phyloP scores from a whole-genome alignment of 805 yeast species.

The Pichia exigua region DNA sequence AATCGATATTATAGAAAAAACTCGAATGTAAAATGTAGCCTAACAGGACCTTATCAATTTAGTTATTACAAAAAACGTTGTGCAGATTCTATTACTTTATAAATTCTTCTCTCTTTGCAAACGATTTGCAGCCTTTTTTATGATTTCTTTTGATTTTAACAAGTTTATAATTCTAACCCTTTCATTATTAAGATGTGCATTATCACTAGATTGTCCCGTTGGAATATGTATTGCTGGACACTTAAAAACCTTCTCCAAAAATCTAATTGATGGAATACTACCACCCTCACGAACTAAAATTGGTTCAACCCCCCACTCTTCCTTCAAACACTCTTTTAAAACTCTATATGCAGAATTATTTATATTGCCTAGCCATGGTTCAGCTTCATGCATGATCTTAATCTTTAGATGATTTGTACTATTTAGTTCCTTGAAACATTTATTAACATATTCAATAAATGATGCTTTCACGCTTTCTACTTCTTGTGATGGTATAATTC shows the following conservation, averaged over 20 bases:
- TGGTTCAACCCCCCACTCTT: slow-evolving; percentile 78
- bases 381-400: slow-evolving; percentile 73
- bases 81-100: not conserved
- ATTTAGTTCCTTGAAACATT: slow-evolving; percentile 40
- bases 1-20: not conserved
- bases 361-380: slow-evolving; percentile 94
- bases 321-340: slow-evolving; percentile 50
- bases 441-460: slow-evolving; percentile 39
- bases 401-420: slow-evolving; percentile 58
- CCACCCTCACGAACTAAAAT: slow-evolving; percentile 93
- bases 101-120: slow-evolving; percentile 20
- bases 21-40: not conserved
- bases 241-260: slow-evolving; percentile 67
- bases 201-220: slow-evolving; percentile 91
- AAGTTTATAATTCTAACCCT: slow-evolving; percentile 71
- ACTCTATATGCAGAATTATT: slow-evolving; percentile 64
- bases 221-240: slow-evolving; percentile 96
- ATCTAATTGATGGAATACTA: slow-evolving; percentile 84
- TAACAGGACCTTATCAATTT: not conserved
- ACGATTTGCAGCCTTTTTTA: slow-evolving; percentile 44
- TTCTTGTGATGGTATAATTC: slow-evolving; percentile 87
- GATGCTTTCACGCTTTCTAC: slow-evolving; percentile 46
- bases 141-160: slow-evolving; percentile 61
- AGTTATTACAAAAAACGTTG: not conserved
- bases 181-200: slow-evolving; percentile 89